Conservation (phyloP, 2,329 filamentous ascomycete genomes). For the Conoideocrella luteorostrata region DNA sequence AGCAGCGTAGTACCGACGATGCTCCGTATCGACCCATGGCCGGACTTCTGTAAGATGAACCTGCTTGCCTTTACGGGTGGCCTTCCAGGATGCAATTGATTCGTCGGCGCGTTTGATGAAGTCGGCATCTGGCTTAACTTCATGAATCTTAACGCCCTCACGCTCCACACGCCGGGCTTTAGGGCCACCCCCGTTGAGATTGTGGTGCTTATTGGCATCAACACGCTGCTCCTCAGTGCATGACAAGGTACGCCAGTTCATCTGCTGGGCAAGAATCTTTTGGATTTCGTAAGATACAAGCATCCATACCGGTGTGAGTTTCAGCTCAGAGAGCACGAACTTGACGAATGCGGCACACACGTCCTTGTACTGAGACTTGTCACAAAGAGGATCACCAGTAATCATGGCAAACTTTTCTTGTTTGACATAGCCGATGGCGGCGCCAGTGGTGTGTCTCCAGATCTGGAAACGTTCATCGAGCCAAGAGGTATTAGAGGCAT, state of each 20-base stretch:
- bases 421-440: conserved; percentile 76
- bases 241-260: conserved; percentile 83
- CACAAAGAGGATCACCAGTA: conserved; percentile 82
- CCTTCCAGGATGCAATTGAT: conserved; percentile 73
- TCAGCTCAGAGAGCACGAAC: conserved; percentile 62
- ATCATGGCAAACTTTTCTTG: conserved; percentile 74
- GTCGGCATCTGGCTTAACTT: conserved; percentile 63
- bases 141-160: conserved; percentile 75
- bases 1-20: conserved; percentile 81
- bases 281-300: conserved; percentile 75
- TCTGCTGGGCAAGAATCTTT: conserved; percentile 69
- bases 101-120: conserved; percentile 63
- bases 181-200: conserved; percentile 50
- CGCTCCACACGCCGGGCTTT: conserved; percentile 77
- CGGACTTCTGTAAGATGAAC: conserved; percentile 86
- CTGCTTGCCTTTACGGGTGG: conserved; percentile 72
- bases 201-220: conserved; percentile 65
- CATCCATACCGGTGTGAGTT: conserved; percentile 80
- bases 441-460: conserved; percentile 80
- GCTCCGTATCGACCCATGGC: conserved; percentile 77
- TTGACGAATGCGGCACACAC: conserved; percentile 70
- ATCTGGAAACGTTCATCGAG: conserved; percentile 82
- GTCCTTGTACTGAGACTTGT: conserved; percentile 65
- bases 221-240: conserved; percentile 86
- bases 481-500: conserved; percentile 92